Evolutionary conservation across 257 asterid species (phyloP).

Genomic region (Galeopsis tetrahit): DNA sequence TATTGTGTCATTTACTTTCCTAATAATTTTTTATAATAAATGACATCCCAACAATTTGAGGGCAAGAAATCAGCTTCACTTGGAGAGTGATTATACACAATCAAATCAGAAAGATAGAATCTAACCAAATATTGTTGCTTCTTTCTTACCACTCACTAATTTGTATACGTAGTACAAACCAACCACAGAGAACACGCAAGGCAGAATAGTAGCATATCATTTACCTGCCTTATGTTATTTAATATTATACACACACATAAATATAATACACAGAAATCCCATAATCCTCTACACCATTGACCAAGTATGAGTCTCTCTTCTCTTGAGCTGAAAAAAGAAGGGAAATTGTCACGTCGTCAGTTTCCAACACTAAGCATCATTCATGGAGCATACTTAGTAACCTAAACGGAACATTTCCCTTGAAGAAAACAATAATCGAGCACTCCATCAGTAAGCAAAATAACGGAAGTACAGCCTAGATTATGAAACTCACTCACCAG

Average conservation of each 20-base stretch:
- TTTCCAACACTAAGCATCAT: not conserved
- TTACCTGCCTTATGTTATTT: not conserved
- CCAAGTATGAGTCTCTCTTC: not conserved
- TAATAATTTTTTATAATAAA: too few relatives aligned
- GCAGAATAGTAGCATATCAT: not conserved
- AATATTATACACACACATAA: not conserved
- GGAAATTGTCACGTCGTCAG: not conserved
- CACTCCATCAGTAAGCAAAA: too few relatives aligned
- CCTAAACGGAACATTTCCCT: not conserved
- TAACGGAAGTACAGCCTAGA: not conserved
- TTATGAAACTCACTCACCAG: conserved; percentile 38
- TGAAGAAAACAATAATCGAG: not conserved
- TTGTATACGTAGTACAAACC: not conserved
- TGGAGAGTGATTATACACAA: not conserved
- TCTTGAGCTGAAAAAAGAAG: not conserved
- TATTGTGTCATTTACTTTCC: too few relatives aligned
- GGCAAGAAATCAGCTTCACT: not conserved
- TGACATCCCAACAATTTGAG: too few relatives aligned
- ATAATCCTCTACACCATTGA: not conserved
- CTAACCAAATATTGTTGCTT: not conserved
- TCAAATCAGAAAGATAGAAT: too few relatives aligned
- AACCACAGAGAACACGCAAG: not conserved
- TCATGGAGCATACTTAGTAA: not conserved
- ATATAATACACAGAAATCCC: not conserved
- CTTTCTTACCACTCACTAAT: not conserved